These are phyloP conservation scores for Eimeria brunetti DNA, from an alignment of 169 alveolate genomes.

Conservation along the genomic window DNA sequence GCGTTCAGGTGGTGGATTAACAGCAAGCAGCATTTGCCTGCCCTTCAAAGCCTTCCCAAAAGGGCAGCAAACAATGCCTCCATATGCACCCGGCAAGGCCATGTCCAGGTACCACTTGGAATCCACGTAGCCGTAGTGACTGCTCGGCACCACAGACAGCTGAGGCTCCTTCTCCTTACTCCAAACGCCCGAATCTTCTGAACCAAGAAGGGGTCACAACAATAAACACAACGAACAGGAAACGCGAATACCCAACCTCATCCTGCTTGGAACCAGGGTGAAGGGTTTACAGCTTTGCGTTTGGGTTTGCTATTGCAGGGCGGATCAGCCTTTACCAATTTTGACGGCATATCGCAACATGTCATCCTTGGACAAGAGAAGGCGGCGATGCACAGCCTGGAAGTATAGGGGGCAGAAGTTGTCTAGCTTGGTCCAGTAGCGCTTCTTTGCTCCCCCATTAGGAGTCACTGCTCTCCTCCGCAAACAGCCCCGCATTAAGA, in stretches of 20 bases:
- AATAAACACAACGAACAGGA: conserved; percentile 14
- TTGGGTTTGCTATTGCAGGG: neutral
- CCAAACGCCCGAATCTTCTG: conserved; percentile 63
- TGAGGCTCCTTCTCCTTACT: conserved; percentile 53
- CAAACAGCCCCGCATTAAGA: neutral
- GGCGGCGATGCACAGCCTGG: conserved; percentile 64
- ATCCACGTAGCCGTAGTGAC: conserved; percentile 66
- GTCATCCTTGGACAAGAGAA: conserved; percentile 27
- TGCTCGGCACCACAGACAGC: conserved; percentile 34
- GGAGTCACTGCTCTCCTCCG: neutral
- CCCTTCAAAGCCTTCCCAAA: neutral
- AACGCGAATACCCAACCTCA: neutral
- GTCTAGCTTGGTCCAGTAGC: conserved; percentile 59
- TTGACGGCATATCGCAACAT: conserved; percentile 31
- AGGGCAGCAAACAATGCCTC: neutral
- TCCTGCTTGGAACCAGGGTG: neutral
- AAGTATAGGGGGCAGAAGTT: conserved; percentile 15
- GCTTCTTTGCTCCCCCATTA: neutral
- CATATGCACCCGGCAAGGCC: neutral
- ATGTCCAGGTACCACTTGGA: conserved; percentile 58
- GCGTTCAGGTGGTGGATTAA: neutral
- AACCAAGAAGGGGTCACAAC: neutral
- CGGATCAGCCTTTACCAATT: neutral
- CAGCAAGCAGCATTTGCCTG: neutral
- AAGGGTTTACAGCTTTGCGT: neutral